Conservation (phyloP, 805 yeast species). For the Blastobotrys terrestris region DNA sequence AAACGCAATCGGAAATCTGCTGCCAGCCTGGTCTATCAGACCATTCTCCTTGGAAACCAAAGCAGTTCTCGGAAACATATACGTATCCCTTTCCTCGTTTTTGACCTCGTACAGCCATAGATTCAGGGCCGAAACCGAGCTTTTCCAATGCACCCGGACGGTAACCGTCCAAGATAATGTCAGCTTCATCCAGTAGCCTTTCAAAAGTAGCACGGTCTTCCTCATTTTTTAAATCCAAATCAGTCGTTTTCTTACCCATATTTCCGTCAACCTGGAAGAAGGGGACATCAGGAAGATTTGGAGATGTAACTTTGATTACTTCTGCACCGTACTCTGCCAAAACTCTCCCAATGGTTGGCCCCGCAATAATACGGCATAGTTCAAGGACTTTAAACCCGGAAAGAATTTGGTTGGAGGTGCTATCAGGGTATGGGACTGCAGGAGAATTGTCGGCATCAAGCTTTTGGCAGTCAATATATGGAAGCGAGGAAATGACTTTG, state of each 20-base stretch:
- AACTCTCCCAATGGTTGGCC: slow-evolving; percentile 31
- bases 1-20: slow-evolving; percentile 33
- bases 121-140: slow-evolving; percentile 31
- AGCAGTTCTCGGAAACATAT: slow-evolving; percentile 32
- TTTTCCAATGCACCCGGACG: slow-evolving; percentile 29
- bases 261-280: slow-evolving; percentile 34
- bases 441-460: slow-evolving; percentile 28
- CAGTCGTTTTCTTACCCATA: slow-evolving; percentile 32
- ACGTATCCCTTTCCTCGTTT: slow-evolving; percentile 31
- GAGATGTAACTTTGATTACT: slow-evolving; percentile 29
- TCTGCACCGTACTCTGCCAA: slow-evolving; percentile 34
- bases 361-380: slow-evolving; percentile 32
- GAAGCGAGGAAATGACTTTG: slow-evolving; percentile 20
- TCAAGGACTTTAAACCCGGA: slow-evolving; percentile 33
- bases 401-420: slow-evolving; percentile 19
- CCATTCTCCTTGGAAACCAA: slow-evolving; percentile 32
- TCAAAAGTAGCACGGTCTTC: slow-evolving; percentile 28
- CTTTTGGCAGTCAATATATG: slow-evolving; percentile 24
- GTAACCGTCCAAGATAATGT: slow-evolving; percentile 32
- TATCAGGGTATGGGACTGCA: slow-evolving; percentile 14
- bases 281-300: slow-evolving; percentile 31
- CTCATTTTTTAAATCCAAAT: slow-evolving; percentile 28
- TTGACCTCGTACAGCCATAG: slow-evolving; percentile 25
- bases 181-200: slow-evolving; percentile 29
- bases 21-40: slow-evolving; percentile 34